Percentiles rank a stretch among this genome's conserved stretches.
Evolutionary conservation across 2,329 filamentous ascomycete genomes (phyloP).

Genomic region (Botrytis deweyae): DNA sequence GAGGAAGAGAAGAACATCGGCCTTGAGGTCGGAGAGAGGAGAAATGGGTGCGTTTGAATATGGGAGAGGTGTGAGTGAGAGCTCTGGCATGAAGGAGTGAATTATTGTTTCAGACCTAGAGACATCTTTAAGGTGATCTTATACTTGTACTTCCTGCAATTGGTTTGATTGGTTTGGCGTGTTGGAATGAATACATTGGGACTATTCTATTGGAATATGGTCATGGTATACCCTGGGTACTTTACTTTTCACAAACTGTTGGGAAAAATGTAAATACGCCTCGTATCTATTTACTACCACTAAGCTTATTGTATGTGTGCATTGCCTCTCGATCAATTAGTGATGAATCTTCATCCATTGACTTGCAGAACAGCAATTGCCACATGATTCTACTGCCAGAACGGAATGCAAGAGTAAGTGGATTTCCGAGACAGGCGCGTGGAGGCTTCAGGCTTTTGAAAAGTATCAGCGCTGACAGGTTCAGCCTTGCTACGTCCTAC

Average conservation of each 20-base stretch:
- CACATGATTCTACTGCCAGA: background rate
- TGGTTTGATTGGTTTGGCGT: background rate
- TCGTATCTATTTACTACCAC: background rate
- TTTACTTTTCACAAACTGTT: background rate
- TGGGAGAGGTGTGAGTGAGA: slow-evolving; percentile 1
- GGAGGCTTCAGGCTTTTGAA: no score
- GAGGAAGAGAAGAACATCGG: slow-evolving; percentile 20
- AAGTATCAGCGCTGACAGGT: no score
- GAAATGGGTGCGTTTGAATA: slow-evolving; percentile 11
- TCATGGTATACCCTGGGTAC: slow-evolving; percentile 6
- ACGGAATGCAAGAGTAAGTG: background rate
- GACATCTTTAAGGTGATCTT: background rate
- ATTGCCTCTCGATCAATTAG: background rate
- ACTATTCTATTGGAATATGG: slow-evolving; percentile 5
- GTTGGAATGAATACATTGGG: background rate
- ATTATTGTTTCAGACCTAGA: background rate
- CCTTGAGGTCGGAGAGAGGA: slow-evolving; percentile 3
- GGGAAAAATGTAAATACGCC: background rate
- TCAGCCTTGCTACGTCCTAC: no score
- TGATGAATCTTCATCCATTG: background rate
- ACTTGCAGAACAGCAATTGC: background rate
- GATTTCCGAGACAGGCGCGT: background rate
- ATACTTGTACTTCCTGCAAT: background rate
- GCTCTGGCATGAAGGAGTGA: slow-evolving; percentile 11
- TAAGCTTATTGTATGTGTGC: background rate